A percentile compares a stretch with the other conserved stretches of the same genome.
Evolutionary conservation across 148 eudicot species (phyloP).

Genomic region (Talinum fruticosum): DNA sequence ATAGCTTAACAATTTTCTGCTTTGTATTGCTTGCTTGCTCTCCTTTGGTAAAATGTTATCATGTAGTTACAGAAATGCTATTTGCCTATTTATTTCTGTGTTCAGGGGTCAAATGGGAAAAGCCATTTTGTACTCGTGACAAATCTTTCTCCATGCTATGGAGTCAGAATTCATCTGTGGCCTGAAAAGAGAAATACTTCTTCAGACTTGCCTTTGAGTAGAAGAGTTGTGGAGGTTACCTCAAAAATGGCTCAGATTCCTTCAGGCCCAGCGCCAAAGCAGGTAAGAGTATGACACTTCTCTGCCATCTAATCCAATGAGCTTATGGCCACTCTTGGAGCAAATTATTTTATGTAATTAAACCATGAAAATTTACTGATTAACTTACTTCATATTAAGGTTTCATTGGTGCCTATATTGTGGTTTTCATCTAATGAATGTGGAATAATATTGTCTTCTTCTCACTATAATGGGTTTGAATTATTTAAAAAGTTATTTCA

Average conservation of each 20-base stretch:
- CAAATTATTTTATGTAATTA: constrained; percentile 1
- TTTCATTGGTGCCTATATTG: background rate
- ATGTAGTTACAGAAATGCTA: constrained; percentile 7
- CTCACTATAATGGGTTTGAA: background rate
- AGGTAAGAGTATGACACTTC: constrained; percentile 46
- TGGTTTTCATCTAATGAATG: background rate
- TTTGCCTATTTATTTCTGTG: too few species aligned
- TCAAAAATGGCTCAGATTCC: constrained; percentile 86
- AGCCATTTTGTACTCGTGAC: constrained; percentile 84
- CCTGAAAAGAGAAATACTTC: constrained; percentile 65
- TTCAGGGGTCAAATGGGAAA: constrained; percentile 68
- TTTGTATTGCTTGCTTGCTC: background rate
- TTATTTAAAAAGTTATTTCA: background rate
- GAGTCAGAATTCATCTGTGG: constrained; percentile 94
- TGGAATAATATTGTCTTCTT: constrained; percentile 1
- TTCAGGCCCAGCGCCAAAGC: constrained; percentile 94
- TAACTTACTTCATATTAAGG: background rate
- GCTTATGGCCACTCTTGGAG: constrained; percentile 5
- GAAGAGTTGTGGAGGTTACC: constrained; percentile 75
- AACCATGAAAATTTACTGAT: background rate
- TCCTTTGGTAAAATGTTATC: background rate
- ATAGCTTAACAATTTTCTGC: background rate
- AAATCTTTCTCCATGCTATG: constrained; percentile 92
- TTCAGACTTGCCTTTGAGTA: constrained; percentile 42
- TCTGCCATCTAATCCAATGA: background rate